phyloP scores from a whole-genome alignment of 2,329 filamentous ascomycete species.

The Calonectria pseudoturangicola region DNA sequence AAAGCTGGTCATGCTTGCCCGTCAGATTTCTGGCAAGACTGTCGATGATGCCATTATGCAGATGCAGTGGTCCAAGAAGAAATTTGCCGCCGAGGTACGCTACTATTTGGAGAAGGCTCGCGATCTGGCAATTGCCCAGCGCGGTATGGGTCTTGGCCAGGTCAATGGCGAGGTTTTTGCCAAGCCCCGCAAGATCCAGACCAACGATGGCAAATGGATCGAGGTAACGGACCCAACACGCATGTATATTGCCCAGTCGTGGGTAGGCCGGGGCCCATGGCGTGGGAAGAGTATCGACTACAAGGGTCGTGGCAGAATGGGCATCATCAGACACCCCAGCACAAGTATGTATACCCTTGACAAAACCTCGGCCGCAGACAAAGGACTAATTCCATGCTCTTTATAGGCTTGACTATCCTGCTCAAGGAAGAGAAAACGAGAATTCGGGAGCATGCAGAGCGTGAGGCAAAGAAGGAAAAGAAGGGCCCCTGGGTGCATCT shows the following conservation, averaged over 20 bases:
- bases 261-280: slow-evolving; percentile 87
- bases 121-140: slow-evolving; percentile 85
- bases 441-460: slow-evolving; percentile 86
- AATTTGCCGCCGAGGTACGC: slow-evolving; percentile 86
- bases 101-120: slow-evolving; percentile 88
- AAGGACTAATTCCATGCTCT: not conserved
- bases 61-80: slow-evolving; percentile 97
- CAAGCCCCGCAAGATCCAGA: slow-evolving; percentile 74
- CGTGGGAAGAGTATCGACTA: slow-evolving; percentile 76
- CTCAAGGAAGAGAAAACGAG: slow-evolving; percentile 96
- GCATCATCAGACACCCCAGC: slow-evolving; percentile 81
- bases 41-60: slow-evolving; percentile 94
- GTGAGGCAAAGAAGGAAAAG: slow-evolving; percentile 83
- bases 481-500: slow-evolving; percentile 90
- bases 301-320: slow-evolving; percentile 84
- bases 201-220: slow-evolving; percentile 84
- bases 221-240: slow-evolving; percentile 83
- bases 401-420: slow-evolving; percentile 82
- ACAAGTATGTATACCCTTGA: slow-evolving; percentile 77
- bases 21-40: slow-evolving; percentile 94
- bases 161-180: slow-evolving; percentile 63
- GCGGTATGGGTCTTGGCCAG: slow-evolving; percentile 87
- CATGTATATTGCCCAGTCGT: slow-evolving; percentile 94
- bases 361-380: slow-evolving; percentile 44
- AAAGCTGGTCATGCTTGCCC: slow-evolving; percentile 90